These are phyloP conservation scores for Spergularia marina DNA, from an alignment of 148 eudicot genomes.

Conservation along the genomic window DNA sequence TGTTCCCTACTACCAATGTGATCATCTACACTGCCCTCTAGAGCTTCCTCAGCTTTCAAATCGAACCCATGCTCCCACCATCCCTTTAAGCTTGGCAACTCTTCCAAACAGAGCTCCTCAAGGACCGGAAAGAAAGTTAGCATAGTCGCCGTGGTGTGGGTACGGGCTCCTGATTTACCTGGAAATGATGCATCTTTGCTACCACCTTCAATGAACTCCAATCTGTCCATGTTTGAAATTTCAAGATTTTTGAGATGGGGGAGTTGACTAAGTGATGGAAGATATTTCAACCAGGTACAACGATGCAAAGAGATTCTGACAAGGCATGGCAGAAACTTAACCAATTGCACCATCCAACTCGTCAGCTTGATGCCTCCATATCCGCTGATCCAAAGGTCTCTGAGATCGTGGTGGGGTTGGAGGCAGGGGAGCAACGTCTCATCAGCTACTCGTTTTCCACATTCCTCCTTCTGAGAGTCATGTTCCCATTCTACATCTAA, in stretches of 20 bases:
- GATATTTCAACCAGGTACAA: not conserved
- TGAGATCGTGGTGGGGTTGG: not conserved
- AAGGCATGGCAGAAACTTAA: no score
- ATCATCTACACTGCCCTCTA: not conserved
- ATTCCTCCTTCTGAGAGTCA: no score
- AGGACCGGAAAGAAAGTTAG: conserved; percentile 8
- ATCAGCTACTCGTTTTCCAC: not conserved
- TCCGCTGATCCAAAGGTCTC: not conserved
- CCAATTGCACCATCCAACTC: not conserved
- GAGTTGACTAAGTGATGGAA: conserved; percentile 11
- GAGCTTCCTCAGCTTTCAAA: not conserved
- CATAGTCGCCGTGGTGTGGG: not conserved
- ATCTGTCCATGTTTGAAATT: not conserved
- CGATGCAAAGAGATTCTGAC: no score
- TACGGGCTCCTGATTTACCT: no score
- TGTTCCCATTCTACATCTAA: not conserved
- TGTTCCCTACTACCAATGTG: not conserved
- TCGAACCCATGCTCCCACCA: conserved; percentile 5
- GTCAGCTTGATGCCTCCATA: conserved; percentile 1
- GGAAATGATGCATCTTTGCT: not conserved
- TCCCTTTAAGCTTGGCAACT: conserved; percentile 11
- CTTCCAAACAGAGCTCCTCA: not conserved
- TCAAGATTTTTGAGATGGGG: not conserved
- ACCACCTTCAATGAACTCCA: conserved; percentile 4
- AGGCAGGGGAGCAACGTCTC: not conserved